These are phyloP conservation scores for Carpinus fangiana DNA, from an alignment of 306 rosid genomes.

Conservation along the genomic window DNA sequence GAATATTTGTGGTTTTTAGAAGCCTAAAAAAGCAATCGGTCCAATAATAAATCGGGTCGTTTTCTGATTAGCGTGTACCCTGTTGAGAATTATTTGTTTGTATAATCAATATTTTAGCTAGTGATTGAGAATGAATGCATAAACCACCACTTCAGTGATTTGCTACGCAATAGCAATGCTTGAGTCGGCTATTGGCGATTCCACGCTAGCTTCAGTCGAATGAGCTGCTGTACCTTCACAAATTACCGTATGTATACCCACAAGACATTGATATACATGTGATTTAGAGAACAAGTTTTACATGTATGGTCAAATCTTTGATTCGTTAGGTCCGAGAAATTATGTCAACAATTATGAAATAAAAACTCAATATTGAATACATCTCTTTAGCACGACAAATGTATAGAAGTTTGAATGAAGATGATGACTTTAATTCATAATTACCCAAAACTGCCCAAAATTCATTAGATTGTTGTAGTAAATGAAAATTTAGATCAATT, in stretches of 20 bases:
- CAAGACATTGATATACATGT: background rate
- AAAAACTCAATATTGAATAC: too few relatives aligned
- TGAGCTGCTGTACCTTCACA: background rate
- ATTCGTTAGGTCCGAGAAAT: too few relatives aligned
- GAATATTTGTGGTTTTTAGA: too few relatives aligned
- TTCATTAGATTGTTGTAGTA: too few relatives aligned
- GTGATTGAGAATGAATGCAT: background rate
- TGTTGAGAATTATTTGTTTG: background rate
- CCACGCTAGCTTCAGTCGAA: background rate
- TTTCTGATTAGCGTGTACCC: background rate
- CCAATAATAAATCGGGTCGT: background rate
- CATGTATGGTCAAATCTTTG: too few relatives aligned
- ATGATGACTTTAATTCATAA: too few relatives aligned
- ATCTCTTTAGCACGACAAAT: too few relatives aligned
- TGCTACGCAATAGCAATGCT: background rate
- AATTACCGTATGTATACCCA: background rate
- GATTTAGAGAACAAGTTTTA: too few relatives aligned
- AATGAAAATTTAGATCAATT: too few relatives aligned
- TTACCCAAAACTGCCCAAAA: too few relatives aligned
- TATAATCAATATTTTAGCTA: background rate
- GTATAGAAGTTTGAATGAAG: too few relatives aligned
- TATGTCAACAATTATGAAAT: too few relatives aligned
- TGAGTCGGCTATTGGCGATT: background rate
- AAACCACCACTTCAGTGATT: background rate
- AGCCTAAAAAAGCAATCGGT: background rate